phyloP scores from a whole-genome alignment of 306 rosid species.

The Quercus bicolor region DNA sequence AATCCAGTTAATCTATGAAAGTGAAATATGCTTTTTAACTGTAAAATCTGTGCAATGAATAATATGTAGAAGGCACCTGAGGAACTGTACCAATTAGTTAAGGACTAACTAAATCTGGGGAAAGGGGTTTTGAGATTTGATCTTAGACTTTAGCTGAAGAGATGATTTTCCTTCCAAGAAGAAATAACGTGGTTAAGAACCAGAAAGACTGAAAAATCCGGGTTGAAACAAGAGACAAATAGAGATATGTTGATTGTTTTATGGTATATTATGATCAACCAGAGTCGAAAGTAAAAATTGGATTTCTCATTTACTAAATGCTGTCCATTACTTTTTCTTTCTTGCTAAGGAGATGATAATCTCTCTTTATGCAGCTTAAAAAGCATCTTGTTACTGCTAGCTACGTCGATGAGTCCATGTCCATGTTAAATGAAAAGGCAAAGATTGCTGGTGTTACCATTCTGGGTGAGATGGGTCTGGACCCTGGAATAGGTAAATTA shows the following conservation, averaged over 20 bases:
- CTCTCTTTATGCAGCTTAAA: slow-evolving; percentile 56
- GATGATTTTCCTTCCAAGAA: neutral
- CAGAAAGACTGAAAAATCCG: neutral
- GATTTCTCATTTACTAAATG: neutral
- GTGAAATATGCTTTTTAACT: neutral
- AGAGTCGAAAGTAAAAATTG: neutral
- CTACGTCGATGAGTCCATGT: slow-evolving; percentile 79
- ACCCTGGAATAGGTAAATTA: slow-evolving; percentile 91
- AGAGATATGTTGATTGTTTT: neutral
- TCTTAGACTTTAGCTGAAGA: neutral
- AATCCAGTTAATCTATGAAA: too few species aligned
- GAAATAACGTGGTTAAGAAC: neutral
- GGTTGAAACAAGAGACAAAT: neutral
- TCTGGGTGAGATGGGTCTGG: slow-evolving; percentile 98
- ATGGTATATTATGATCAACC: neutral
- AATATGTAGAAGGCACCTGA: neutral
- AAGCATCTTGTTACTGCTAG: slow-evolving; percentile 95
- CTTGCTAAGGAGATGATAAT: slow-evolving; percentile 15
- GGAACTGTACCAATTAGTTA: neutral
- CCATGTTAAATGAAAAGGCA: slow-evolving; percentile 67
- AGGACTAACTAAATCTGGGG: neutral
- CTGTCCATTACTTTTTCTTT: neutral
- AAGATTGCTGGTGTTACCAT: slow-evolving; percentile 78
- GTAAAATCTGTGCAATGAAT: neutral
- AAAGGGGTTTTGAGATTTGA: neutral